phyloP scores from a whole-genome alignment of 169 alveolate genomes.

The Cryptosporidium viatorum region DNA sequence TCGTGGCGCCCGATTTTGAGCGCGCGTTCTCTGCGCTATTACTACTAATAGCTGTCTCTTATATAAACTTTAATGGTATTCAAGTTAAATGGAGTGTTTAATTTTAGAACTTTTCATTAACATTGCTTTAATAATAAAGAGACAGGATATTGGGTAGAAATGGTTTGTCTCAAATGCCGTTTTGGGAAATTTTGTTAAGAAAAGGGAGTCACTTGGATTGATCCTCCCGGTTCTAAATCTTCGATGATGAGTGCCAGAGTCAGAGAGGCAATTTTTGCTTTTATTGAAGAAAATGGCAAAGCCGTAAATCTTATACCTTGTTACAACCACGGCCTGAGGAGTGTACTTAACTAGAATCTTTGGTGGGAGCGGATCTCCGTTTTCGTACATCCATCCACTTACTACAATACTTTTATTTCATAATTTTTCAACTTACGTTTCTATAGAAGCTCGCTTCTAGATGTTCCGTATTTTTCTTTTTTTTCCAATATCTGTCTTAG shows the following conservation, averaged over 20 bases:
- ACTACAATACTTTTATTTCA: neutral
- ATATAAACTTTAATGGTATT: too few species aligned
- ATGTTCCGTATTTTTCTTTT: neutral
- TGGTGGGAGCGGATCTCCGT: neutral
- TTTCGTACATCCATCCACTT: neutral
- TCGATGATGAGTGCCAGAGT: slow-evolving; percentile 63
- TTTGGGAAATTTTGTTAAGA: neutral
- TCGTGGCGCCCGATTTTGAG: neutral
- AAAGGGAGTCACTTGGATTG: slow-evolving; percentile 68
- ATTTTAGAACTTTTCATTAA: too few species aligned
- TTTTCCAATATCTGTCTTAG: neutral
- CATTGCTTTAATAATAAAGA: too few species aligned
- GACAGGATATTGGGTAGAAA: neutral
- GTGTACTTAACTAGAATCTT: neutral
- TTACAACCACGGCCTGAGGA: slow-evolving; percentile 76
- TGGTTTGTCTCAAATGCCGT: neutral
- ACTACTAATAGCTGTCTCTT: neutral
- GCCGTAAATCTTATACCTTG: slow-evolving; percentile 75
- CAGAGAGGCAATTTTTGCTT: slow-evolving; percentile 36
- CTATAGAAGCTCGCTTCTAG: neutral
- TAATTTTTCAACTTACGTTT: too few species aligned
- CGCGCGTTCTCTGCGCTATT: neutral
- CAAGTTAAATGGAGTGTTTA: too few species aligned
- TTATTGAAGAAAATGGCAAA: slow-evolving; percentile 62
- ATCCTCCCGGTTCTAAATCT: slow-evolving; percentile 77